Percentiles rank a stretch among this genome's conserved stretches.
Evolutionary conservation across 768 basidiomycete species (phyloP).

Genomic region (Termitomyces sp.): DNA sequence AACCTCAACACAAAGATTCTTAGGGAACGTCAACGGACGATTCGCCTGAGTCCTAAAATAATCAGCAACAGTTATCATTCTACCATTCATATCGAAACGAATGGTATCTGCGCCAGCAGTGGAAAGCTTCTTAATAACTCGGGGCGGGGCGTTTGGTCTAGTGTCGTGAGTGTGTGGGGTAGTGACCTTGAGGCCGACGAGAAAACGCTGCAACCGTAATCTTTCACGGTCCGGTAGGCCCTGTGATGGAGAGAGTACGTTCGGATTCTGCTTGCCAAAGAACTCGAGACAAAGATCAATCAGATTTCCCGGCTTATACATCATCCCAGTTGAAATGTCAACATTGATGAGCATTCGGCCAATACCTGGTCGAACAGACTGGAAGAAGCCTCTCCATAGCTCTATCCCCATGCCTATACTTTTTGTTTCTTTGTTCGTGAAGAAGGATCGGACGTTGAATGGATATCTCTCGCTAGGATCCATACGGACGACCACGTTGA

Average conservation of each 20-base stretch:
- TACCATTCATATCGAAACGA: slow-evolving; percentile 41
- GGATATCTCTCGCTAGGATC: slow-evolving; percentile 63
- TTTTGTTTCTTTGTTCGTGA: slow-evolving; percentile 47
- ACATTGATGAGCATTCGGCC: slow-evolving; percentile 66
- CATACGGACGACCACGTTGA: slow-evolving; percentile 75
- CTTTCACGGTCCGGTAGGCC: slow-evolving; percentile 47
- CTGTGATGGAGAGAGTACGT: slow-evolving; percentile 25
- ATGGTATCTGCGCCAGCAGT: slow-evolving; percentile 39
- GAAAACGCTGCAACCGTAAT: slow-evolving; percentile 30
- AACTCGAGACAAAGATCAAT: slow-evolving; percentile 54
- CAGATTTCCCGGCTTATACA: slow-evolving; percentile 64
- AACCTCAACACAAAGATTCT: slow-evolving; percentile 51
- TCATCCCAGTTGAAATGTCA: slow-evolving; percentile 71
- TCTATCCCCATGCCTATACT: slow-evolving; percentile 57
- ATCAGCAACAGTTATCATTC: slow-evolving; percentile 12
- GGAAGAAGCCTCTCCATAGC: slow-evolving; percentile 79
- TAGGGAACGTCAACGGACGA: slow-evolving; percentile 35
- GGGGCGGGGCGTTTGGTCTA: slow-evolving; percentile 19
- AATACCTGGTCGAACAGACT: slow-evolving; percentile 65
- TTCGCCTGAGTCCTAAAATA: slow-evolving; percentile 17
- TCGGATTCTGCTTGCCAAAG: slow-evolving; percentile 29
- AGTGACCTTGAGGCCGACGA: slow-evolving; percentile 27
- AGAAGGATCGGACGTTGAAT: slow-evolving; percentile 73
- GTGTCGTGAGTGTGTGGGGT: slow-evolving; percentile 11
- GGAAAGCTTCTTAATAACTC: slow-evolving; percentile 53